Conservation (phyloP, 345 rosid genomes). For the Lumnitzera littorea region DNA sequence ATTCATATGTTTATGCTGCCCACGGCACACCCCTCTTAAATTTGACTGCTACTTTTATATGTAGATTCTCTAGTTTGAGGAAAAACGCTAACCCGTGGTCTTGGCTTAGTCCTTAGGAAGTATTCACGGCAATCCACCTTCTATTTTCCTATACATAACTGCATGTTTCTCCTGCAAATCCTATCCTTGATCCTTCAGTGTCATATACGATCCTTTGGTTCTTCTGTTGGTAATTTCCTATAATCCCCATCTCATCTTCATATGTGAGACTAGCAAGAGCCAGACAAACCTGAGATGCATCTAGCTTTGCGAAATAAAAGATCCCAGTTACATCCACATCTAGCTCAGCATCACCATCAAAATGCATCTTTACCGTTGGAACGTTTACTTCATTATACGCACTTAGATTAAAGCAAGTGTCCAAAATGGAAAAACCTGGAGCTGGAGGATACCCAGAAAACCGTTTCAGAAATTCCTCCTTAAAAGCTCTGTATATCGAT, state of each 20-base stretch:
- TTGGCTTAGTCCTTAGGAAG: not conserved
- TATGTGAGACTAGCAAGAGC: conserved; percentile 72
- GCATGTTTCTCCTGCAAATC: conserved; percentile 75
- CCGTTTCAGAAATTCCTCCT: conserved; percentile 63
- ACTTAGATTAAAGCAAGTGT: conserved; percentile 79
- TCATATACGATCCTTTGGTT: conserved; percentile 84
- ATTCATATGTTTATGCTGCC: no score
- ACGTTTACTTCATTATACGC: conserved; percentile 55
- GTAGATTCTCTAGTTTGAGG: not conserved
- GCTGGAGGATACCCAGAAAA: conserved; percentile 63
- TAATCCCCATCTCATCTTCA: conserved; percentile 60
- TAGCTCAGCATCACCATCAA: conserved; percentile 49
- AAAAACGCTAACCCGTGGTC: not conserved
- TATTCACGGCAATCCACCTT: conserved; percentile 5
- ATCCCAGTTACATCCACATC: conserved; percentile 61
- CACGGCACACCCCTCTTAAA: no score
- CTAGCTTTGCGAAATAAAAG: conserved; percentile 62
- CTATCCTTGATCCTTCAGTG: conserved; percentile 52
- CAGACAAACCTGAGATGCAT: conserved; percentile 76
- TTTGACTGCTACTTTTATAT: no score
- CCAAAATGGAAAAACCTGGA: conserved; percentile 65
- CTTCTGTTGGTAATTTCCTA: conserved; percentile 82
- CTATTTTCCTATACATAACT: conserved; percentile 25
- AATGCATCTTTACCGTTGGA: conserved; percentile 53
- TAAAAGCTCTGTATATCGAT: conserved; percentile 56